Evolutionary conservation across 495 filamentous ascomycete genomes (phyloP).

Genomic region (Xanthoparmelia taractica): DNA sequence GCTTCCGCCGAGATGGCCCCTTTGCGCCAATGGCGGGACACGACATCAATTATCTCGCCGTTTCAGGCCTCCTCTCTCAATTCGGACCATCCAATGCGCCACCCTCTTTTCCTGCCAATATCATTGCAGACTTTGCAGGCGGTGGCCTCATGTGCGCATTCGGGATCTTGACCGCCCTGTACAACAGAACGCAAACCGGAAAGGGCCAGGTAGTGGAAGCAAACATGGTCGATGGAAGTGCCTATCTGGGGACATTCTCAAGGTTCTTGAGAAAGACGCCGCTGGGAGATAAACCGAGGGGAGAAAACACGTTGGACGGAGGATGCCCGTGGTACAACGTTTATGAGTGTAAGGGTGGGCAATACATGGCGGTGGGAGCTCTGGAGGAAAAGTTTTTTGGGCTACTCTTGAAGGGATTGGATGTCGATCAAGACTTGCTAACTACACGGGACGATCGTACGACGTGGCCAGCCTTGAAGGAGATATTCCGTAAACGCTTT

Average conservation of each 20-base stretch:
- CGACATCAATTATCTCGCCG: constrained; percentile 94
- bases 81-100: constrained; percentile 61
- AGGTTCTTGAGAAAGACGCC: constrained; percentile 53
- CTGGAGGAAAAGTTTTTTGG: constrained; percentile 80
- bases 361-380: constrained; percentile 85
- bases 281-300: constrained; percentile 54
- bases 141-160: constrained; percentile 68
- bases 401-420: constrained; percentile 52
- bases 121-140: constrained; percentile 85
- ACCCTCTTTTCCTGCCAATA: constrained; percentile 72
- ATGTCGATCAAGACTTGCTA: constrained; percentile 48
- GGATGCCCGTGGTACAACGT: constrained; percentile 83
- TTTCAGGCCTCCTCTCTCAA: constrained; percentile 69
- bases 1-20: constrained; percentile 77
- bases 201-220: constrained; percentile 83
- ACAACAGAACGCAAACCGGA: constrained; percentile 44
- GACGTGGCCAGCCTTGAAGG: constrained; percentile 58
- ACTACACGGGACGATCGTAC: constrained; percentile 44
- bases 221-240: constrained; percentile 90
- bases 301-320: constrained; percentile 71
- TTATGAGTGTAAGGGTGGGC: constrained; percentile 73
- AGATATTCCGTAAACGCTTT: constrained; percentile 56
- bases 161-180: constrained; percentile 42
- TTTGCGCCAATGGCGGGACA: constrained; percentile 91
- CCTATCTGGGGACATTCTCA: constrained; percentile 69